Base-by-base conservation (phyloP, 1,139 yeast species). In the Taiozyma sp. region DNA sequence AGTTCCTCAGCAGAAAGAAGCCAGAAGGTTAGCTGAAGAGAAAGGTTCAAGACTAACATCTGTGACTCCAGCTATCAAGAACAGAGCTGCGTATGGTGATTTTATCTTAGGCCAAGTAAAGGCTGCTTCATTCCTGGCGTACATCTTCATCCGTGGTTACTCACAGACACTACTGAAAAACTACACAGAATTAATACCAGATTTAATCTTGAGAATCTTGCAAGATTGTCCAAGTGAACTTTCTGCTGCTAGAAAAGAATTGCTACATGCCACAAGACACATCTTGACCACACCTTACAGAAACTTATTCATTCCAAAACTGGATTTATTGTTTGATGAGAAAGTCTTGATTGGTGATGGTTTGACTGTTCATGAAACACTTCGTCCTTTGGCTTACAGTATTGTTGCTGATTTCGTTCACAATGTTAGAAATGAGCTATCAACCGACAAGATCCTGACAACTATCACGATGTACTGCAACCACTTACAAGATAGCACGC, bases 151-250 rank as follows among this genome's bases (percentile, higher is more conserved):
- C 43, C 79, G 98, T 58, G 93, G 96, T 9, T 87, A 85, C 62
- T 84, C 96, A 2, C 79, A 81, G 36, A 83, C 83, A 47, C 75
- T 79, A 50, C 70, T 93, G 58, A 77, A 80, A 49, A 76, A 76
- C 14, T 83, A 81, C 54, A 90, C 88, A 54, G 80, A 84, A 34
- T 73, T 78, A 27, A 90, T 95, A 6, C 99, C 99, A 0, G 96
- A 88, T 56, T 81, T 92, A 48, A 88, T 93, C 32, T 80, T 93
- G 53, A 75, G 98, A 57, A 72, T 95, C 45, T 73, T 95, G 45
- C 96, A 91, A 67, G 99, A 95, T 66, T 93, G 98, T 65, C 99
- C 99, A 5, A 86, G 96, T n/a, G 98, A 93, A 66, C 74, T 91
- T 47, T 87, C 96, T 3, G 85, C 92, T 6, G 96, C 97, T 0